Percentiles rank a stretch among this genome's conserved stretches.
These are phyloP conservation scores for Pestalotiopsis sp. DNA, from an alignment of 2,329 filamentous ascomycete genomes.

Conservation along the genomic window DNA sequence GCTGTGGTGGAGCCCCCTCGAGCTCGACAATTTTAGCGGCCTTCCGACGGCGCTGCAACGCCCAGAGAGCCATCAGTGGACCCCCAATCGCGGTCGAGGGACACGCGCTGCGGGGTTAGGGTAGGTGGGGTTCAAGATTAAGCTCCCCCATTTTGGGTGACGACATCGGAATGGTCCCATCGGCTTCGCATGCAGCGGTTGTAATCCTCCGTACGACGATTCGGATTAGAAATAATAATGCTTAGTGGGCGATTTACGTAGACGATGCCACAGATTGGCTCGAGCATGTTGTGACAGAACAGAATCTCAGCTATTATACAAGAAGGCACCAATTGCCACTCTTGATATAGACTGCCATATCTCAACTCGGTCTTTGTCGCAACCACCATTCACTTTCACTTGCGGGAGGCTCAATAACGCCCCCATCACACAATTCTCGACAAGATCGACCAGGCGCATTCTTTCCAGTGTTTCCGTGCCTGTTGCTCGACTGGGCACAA, in stretches of 20 bases:
- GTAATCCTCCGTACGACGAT: neutral
- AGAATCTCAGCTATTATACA: neutral
- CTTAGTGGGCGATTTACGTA: neutral
- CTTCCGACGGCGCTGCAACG: too few species aligned
- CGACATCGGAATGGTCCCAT: constrained; percentile 9
- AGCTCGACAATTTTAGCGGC: neutral
- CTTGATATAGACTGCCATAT: neutral
- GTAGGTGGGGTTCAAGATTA: neutral
- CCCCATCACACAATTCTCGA: neutral
- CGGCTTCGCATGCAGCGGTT: constrained; percentile 1
- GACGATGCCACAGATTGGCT: neutral
- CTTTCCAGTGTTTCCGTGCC: neutral
- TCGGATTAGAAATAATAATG: neutral
- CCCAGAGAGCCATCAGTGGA: too few species aligned
- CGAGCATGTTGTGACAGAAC: neutral
- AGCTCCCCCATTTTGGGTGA: neutral
- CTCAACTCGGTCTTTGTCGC: neutral
- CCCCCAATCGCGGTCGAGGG: neutral
- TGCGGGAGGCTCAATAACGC: neutral
- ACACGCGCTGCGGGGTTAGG: constrained; percentile 5
- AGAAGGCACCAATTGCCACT: neutral
- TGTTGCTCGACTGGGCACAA: neutral
- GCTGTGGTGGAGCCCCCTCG: neutral
- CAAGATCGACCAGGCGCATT: neutral
- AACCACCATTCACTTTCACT: neutral